Conservation (phyloP, 805 yeast species). For the Lipomyces orientalis region DNA sequence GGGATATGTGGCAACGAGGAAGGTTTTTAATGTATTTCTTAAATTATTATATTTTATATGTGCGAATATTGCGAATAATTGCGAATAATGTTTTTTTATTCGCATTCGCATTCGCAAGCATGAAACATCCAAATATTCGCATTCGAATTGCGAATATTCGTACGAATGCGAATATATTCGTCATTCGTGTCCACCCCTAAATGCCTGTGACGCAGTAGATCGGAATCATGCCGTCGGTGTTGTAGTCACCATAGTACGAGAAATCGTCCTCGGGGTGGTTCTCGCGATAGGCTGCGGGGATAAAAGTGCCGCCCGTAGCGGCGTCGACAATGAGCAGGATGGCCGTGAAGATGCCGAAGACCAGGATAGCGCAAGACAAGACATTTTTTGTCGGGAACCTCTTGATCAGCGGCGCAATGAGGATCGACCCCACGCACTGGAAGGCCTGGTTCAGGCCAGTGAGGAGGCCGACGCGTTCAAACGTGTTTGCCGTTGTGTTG, state of each 20-base stretch:
- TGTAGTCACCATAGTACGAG: not conserved
- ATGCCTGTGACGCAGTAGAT: slow-evolving; percentile 3
- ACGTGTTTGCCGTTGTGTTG: not conserved
- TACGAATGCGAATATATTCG: too few relatives aligned
- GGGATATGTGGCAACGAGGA: too few relatives aligned
- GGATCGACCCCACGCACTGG: not conserved
- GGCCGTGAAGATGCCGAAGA: slow-evolving; percentile 1
- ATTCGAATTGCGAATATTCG: too few relatives aligned
- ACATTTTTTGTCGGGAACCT: not conserved
- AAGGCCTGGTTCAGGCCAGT: not conserved
- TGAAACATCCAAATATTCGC: too few relatives aligned
- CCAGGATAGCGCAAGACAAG: not conserved
- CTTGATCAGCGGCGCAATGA: not conserved
- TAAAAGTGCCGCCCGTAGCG: not conserved
- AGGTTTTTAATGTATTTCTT: too few relatives aligned
- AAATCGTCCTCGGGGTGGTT: not conserved
- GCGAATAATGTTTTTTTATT: too few relatives aligned
- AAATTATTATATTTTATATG: too few relatives aligned
- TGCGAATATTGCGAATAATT: too few relatives aligned
- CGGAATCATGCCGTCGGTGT: slow-evolving; percentile 2
- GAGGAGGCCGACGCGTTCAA: slow-evolving; percentile 1
- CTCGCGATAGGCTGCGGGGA: not conserved
- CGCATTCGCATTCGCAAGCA: too few relatives aligned
- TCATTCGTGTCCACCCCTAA: too few relatives aligned
- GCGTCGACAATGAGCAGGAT: slow-evolving; percentile 1